Percentiles rank a stretch among this genome's conserved stretches.
These are phyloP conservation scores for Diaporthe citrichinensis DNA, from an alignment of 2,329 filamentous ascomycete species.

Conservation along the genomic window DNA sequence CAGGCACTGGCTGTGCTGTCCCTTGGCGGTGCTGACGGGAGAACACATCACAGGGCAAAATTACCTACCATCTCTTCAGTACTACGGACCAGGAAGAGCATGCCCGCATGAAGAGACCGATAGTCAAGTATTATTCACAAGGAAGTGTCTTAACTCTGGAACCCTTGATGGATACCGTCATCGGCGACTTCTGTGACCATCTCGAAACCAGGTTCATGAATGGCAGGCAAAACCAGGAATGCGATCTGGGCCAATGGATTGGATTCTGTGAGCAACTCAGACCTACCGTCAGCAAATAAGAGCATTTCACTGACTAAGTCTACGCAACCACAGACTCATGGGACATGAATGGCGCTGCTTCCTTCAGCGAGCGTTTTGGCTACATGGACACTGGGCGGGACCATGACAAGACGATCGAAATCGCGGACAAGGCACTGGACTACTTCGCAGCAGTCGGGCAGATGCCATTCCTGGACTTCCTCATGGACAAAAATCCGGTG, in stretches of 20 bases:
- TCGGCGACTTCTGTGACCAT: neutral
- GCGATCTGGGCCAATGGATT: constrained; percentile 30
- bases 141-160: neutral
- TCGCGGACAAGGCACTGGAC: constrained; percentile 48
- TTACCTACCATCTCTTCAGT: neutral
- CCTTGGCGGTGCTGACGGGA: neutral
- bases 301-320: neutral
- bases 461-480: constrained; percentile 48
- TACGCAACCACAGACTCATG: neutral
- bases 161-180: neutral
- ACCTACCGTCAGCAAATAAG: accelerated
- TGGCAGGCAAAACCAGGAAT: neutral
- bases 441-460: constrained; percentile 48
- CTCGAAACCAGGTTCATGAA: neutral
- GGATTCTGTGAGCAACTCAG: neutral
- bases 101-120: neutral
- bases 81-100: constrained; percentile 5
- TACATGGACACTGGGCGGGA: constrained; percentile 57
- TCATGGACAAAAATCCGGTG: constrained; percentile 50
- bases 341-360: constrained; percentile 1
- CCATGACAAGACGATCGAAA: constrained; percentile 53
- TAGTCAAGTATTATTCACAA: constrained; percentile 3
- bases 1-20: too few species aligned
- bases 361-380: constrained; percentile 49
- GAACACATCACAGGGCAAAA: neutral